phyloP scores from a whole-genome alignment of 78 protist genomes.

The Anaeramoeba flamelloides region DNA sequence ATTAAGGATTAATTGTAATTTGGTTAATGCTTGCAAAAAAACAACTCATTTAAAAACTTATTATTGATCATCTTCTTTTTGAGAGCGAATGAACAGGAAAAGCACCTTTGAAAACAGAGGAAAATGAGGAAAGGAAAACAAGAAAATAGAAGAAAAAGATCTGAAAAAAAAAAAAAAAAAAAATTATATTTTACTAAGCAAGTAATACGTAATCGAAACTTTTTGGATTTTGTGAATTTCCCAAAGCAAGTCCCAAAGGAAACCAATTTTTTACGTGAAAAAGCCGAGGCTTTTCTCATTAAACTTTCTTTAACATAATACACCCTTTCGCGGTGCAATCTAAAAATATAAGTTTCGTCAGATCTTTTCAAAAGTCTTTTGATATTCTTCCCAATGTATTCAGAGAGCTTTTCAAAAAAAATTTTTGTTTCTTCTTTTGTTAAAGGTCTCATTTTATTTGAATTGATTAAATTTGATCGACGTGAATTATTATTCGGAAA shows the following conservation, averaged over 20 bases:
- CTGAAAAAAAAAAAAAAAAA: too few relatives aligned
- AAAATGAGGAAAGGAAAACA: too few relatives aligned
- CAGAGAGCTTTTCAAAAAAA: slow-evolving; percentile 85
- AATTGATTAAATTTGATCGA: too few relatives aligned
- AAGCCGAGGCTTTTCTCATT: neutral
- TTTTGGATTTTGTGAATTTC: slow-evolving; percentile 74
- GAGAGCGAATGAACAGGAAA: too few relatives aligned
- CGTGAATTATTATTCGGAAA: too few relatives aligned
- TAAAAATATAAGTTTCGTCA: slow-evolving; percentile 81
- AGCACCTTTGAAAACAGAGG: too few relatives aligned
- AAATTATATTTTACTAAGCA: slow-evolving; percentile 80
- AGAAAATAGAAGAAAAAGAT: too few relatives aligned
- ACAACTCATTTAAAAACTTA: too few relatives aligned
- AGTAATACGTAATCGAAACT: slow-evolving; percentile 86
- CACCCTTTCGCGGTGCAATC: slow-evolving; percentile 85
- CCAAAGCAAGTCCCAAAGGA: slow-evolving; percentile 87
- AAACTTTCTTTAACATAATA: slow-evolving; percentile 56
- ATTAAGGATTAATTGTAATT: too few relatives aligned
- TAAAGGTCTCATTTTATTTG: slow-evolving; percentile 93
- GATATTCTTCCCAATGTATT: slow-evolving; percentile 85
- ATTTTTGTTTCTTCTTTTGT: slow-evolving; percentile 87
- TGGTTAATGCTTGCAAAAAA: too few relatives aligned
- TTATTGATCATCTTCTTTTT: too few relatives aligned
- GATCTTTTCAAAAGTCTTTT: slow-evolving; percentile 68
- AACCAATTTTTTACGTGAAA: slow-evolving; percentile 52